These are phyloP conservation scores for Casuarina glauca DNA, from an alignment of 306 rosid species.

Conservation along the genomic window DNA sequence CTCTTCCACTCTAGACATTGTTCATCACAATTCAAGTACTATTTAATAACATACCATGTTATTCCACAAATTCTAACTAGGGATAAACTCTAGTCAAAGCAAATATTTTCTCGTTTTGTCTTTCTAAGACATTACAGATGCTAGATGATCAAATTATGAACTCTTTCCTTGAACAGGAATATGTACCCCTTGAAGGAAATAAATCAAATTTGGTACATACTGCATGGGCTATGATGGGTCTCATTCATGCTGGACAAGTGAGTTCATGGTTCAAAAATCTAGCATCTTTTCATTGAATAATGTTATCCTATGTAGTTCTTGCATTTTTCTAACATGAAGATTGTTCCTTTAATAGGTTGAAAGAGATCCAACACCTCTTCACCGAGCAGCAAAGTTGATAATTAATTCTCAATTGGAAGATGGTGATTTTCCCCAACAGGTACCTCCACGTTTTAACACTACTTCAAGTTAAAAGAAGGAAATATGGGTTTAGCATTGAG, in stretches of 20 bases:
- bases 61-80: neutral
- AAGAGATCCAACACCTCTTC: slow-evolving; percentile 59
- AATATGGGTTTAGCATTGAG: too few species aligned
- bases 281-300: neutral
- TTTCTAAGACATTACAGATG: too few species aligned
- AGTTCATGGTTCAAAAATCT: neutral
- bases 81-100: neutral
- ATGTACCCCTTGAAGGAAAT: slow-evolving; percentile 48
- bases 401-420: slow-evolving; percentile 60
- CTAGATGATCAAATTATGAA: neutral
- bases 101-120: too few species aligned
- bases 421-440: slow-evolving; percentile 74
- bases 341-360: slow-evolving; percentile 34
- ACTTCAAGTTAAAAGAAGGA: too few species aligned
- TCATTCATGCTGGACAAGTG: slow-evolving; percentile 58
- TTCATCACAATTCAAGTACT: neutral
- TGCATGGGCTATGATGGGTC: slow-evolving; percentile 68
- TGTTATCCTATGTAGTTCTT: neutral
- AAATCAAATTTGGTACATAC: slow-evolving; percentile 65
- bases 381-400: slow-evolving; percentile 51
- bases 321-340: neutral
- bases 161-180: slow-evolving; percentile 23
- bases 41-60: neutral
- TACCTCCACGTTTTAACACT: neutral
- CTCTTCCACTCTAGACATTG: neutral